A percentile compares a stretch with the other conserved stretches of the same genome.
Evolutionary conservation across 2,329 filamentous ascomycete species (phyloP).

Genomic region (Xylaria polymorpha): DNA sequence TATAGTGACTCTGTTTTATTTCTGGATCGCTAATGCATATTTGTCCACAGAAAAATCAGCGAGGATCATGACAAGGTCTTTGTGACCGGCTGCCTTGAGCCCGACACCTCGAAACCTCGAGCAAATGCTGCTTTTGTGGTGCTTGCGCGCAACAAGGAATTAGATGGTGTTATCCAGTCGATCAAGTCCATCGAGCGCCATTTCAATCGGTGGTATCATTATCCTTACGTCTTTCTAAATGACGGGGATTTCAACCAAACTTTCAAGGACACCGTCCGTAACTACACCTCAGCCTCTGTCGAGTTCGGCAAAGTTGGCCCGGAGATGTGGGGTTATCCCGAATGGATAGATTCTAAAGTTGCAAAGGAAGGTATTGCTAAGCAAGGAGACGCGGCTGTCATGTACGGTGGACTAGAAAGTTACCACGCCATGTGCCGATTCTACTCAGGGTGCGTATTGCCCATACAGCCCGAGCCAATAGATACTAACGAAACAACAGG

Average conservation of each 20-base stretch:
- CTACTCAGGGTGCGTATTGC: slow-evolving; percentile 84
- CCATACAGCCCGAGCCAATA: not conserved
- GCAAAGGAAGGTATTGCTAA: slow-evolving; percentile 96
- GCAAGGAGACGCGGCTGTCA: slow-evolving; percentile 96
- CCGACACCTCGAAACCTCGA: slow-evolving; percentile 80
- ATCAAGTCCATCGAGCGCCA: slow-evolving; percentile 98
- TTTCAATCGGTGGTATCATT: slow-evolving; percentile 99
- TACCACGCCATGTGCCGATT: slow-evolving; percentile 99
- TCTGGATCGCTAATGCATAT: slow-evolving; percentile 25
- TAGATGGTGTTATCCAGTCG: slow-evolving; percentile 95
- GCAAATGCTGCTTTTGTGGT: slow-evolving; percentile 97
- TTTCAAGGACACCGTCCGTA: slow-evolving; percentile 87
- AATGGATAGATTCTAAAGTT: slow-evolving; percentile 94
- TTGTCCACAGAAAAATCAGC: slow-evolving; percentile 83
- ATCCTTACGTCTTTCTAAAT: slow-evolving; percentile 98
- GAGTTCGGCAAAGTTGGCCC: slow-evolving; percentile 95
- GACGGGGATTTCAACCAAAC: slow-evolving; percentile 96
- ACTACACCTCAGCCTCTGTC: slow-evolving; percentile 87
- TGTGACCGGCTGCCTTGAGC: slow-evolving; percentile 86
- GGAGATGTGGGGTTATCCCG: slow-evolving; percentile 95
- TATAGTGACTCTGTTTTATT: not conserved
- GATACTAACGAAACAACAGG: slow-evolving; percentile 54
- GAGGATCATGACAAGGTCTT: slow-evolving; percentile 98
- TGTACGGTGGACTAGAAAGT: slow-evolving; percentile 99
- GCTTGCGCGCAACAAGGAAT: slow-evolving; percentile 92